Base-by-base conservation (phyloP, 2,329 filamentous ascomycete genomes). In the Aureobasidium zeae region DNA sequence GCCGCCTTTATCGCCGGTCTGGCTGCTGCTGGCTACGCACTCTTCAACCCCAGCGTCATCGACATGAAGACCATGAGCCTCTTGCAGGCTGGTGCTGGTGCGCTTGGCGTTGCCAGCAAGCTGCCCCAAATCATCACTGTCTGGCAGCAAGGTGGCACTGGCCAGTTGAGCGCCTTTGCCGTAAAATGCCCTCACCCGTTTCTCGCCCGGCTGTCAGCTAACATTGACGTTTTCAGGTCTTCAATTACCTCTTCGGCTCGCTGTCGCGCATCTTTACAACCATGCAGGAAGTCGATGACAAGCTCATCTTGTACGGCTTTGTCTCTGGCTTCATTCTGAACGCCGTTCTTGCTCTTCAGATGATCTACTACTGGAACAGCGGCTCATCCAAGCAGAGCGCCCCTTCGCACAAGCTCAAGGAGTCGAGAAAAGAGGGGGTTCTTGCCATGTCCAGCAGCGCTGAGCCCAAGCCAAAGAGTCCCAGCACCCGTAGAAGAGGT, bases 201-300 rank as follows among this genome's bases (percentile, higher is more conserved):
- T 25, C 17, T 43, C 45, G 42, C 39, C 12, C 7, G 12, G 6
- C 17, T 5, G 1, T 5, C 6, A 15, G 20, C 29, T 45, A 11
- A 24, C n/a, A 15, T 21, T 25, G 16, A 13, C n/a, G 12, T 26
- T n/a, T 29, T 6, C 56, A 95, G 88, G 87, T 98, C 54, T 94
- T 98, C 76, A 96, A 95, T 72, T 98, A 94, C 67, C 85, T 98
- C 57, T 73, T 81, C 55, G 91, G 93, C 28, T 94, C 87, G 31
- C 77, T 96, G 47, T 85, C 86, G 19, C 84, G 91, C 60, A 94
- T 98, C 68, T 98, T 95, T 66, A 98, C 91, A 22, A 98, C 93
- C 7, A 71, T 98, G 46, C 88, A 96, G 60, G 91, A 98, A 70
- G 91, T 98, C 48, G 84, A 94, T 62, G 91, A 98, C 65, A 88